Base-by-base conservation (phyloP, 2,329 filamentous ascomycete genomes). In the Calonectria henricotiae region DNA sequence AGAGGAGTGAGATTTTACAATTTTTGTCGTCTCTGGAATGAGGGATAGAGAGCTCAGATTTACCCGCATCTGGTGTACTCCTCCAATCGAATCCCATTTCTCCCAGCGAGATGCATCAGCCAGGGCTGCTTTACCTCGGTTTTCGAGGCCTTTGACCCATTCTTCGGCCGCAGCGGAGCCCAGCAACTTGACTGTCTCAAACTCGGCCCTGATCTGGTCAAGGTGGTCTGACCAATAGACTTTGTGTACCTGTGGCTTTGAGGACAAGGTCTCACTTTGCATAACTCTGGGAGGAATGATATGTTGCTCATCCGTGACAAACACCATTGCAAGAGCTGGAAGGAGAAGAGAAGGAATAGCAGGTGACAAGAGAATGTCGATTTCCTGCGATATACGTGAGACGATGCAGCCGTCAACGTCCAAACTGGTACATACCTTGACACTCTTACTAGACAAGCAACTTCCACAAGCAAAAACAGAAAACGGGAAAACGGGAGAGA, bases 121-220 rank as follows among this genome's bases (percentile, higher is more conserved):
- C 74, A 90, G 87, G 60, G 86, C 83, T 69, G 89, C 86, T 75
- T 89, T 89, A 11, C 93, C 92, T 68, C 89, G 87, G 32, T 83
- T 84, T 49, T 90, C 88, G 4, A 96, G 86, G 11, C 93, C 93
- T 81, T 95, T 95, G 35, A 91, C 85, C 93, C 94, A 96, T 80
- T 95, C 93, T 74, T 94, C 92, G 4, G 89, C 87, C 12, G 91
- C 89, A 47, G 91, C 91, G 51, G 86, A 76, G n/a, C 93, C 92
- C 74, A 94, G 86, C n/a, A 85, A 82, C 75, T 89, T 89, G 65
- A 91, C 92, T 5, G 89, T 84, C 49, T 89, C 83, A 74, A 94
- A 90, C 76, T 94, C 90, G 37, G 83, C 79, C 68, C 88, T 88
- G 72, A 95, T 87, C 8, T 86, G 85, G 30, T 91, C 86, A 41